phyloP scores from a whole-genome alignment of 495 filamentous ascomycete genomes.

The Mycothermus thermophilus region DNA sequence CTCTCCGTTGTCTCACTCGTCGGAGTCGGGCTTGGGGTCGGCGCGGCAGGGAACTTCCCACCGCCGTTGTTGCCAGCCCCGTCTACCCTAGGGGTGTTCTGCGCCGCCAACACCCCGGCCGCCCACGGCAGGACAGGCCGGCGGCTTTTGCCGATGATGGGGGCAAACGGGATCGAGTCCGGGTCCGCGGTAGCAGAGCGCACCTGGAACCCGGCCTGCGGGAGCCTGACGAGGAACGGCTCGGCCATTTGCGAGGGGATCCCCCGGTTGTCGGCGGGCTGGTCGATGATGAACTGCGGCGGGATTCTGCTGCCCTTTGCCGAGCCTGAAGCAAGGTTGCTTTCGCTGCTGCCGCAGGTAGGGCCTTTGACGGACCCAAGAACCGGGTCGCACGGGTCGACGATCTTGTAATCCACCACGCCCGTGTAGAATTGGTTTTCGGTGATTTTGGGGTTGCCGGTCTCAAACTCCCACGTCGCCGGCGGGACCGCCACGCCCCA shows the following conservation, averaged over 20 bases:
- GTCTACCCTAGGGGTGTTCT: too few species aligned
- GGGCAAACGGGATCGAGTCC: conserved; percentile 13
- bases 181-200: conserved; percentile 8
- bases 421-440: conserved; percentile 60
- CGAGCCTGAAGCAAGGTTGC: conserved; percentile 9
- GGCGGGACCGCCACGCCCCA: conserved; percentile 17
- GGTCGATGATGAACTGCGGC: conserved; percentile 17
- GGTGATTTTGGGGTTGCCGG: conserved; percentile 37
- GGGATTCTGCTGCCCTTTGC: too few species aligned
- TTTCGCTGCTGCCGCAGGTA: conserved; percentile 8
- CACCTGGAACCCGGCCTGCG: conserved; percentile 14
- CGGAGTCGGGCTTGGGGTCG: too few species aligned
- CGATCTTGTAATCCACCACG: conserved; percentile 63
- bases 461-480: conserved; percentile 12
- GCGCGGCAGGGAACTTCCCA: too few species aligned
- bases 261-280: conserved; percentile 11
- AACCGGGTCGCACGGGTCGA: conserved; percentile 19
- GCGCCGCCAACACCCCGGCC: too few species aligned
- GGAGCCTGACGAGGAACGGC: conserved; percentile 22
- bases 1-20: too few species aligned
- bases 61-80: too few species aligned
- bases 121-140: too few species aligned
- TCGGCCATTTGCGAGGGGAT: conserved; percentile 24
- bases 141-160: too few species aligned
- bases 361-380: conserved; percentile 16